Base-by-base conservation (phyloP, 1,284 basidiomycete genomes). In the Cystobasidiaceae sp. region DNA sequence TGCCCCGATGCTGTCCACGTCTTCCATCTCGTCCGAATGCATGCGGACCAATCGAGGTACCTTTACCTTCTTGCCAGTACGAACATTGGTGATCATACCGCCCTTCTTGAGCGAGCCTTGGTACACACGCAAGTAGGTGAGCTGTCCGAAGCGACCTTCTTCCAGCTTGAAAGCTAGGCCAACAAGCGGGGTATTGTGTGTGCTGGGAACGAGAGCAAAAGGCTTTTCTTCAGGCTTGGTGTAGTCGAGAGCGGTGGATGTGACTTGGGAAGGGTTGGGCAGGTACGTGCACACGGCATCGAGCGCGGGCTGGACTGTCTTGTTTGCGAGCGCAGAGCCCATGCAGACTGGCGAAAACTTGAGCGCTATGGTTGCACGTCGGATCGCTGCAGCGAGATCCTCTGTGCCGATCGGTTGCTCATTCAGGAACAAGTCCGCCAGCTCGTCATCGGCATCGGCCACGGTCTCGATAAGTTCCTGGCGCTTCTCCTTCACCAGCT, bases 11-110 rank as follows among this genome's bases (percentile, higher is more conserved):
- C 85, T 84, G 48, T 94, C 88, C 66, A 98, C 89, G 73, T 99
- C 96, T 86, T 98, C 96, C 96, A 98, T 97, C 79, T 98, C 94
- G 74, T 98, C 91, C 76, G 87, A 88, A 79, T 99, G 96, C 96
- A 99, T 97, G 67, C 93, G 84, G 67, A 97, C 96, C 68, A 99
- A 80, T 51, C 94, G 84, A 7, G 94, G 93, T n/a, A 98, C 90
- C 79, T 98, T 97, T 79, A 97, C 90, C 79, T 88, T 91, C 82
- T 97, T 99, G 55, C 93, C 96, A 21, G 93, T 94, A 45, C 93
- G 83, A 4, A 90, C 91, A 75, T 98, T 97, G 80, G 83, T 93
- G 74, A 99, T 94, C 69, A 87, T 82, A 67, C 83, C 84, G 1
- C 90, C 86, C 77, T 89, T 89, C 79, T 86, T 89, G 75, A 98